Evolutionary conservation across 306 rosid species (phyloP).

Genomic region (Fragaria iinumae): DNA sequence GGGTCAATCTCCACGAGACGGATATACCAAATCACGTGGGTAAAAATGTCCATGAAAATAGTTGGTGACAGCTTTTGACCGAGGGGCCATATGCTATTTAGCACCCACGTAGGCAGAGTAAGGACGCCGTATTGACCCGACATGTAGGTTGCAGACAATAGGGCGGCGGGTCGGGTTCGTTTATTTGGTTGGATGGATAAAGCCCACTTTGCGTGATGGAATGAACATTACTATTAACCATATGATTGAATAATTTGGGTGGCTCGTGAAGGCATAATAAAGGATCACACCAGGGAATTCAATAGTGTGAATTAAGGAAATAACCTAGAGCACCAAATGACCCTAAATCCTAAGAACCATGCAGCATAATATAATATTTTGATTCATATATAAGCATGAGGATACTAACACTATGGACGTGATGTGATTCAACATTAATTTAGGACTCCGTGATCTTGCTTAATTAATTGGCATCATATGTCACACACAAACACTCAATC

Average conservation of each 20-base stretch:
- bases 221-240: not conserved
- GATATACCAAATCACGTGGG: not conserved
- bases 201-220: slow-evolving; percentile 23
- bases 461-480: not conserved
- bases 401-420: not conserved
- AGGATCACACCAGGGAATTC: no score
- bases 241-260: no score
- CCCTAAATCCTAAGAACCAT: no score
- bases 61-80: not conserved
- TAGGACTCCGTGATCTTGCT: not conserved
- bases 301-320: no score
- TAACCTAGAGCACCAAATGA: no score
- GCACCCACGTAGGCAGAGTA: not conserved
- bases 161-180: slow-evolving; percentile 35
- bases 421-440: not conserved
- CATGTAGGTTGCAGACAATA: slow-evolving; percentile 13
- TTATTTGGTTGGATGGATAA: not conserved
- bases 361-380: no score
- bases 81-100: not conserved
- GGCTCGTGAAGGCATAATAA: no score
- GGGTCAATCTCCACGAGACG: not conserved
- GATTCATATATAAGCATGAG: not conserved
- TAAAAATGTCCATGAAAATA: not conserved
- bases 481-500: no score
- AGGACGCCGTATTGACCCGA: not conserved